These are phyloP conservation scores for Cercospora brassicicola DNA, from an alignment of 2,329 filamentous ascomycete species.

Conservation along the genomic window DNA sequence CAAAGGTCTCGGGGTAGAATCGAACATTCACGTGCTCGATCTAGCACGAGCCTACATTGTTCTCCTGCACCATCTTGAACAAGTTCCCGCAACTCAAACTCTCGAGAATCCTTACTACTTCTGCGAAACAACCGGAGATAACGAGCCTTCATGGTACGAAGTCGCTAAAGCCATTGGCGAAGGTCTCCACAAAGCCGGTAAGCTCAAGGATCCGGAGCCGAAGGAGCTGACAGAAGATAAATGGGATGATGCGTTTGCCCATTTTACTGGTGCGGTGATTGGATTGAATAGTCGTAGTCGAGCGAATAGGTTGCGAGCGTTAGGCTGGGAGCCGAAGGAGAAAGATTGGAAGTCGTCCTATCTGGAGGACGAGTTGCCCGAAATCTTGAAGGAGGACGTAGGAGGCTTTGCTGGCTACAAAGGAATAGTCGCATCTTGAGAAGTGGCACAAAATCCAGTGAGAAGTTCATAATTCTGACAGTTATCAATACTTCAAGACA, in stretches of 20 bases:
- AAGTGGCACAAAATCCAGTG: neutral
- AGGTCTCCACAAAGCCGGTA: slow-evolving; percentile 42
- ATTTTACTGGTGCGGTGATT: slow-evolving; percentile 41
- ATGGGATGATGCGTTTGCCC: slow-evolving; percentile 46
- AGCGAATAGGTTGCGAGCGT: slow-evolving; percentile 46
- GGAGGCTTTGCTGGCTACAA: slow-evolving; percentile 25
- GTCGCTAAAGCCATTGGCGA: slow-evolving; percentile 43
- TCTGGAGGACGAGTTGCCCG: slow-evolving; percentile 48
- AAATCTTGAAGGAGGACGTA: slow-evolving; percentile 37
- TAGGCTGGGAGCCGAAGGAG: slow-evolving; percentile 51
- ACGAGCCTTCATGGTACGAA: slow-evolving; percentile 49
- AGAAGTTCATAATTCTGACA: neutral
- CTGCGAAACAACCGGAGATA: slow-evolving; percentile 45
- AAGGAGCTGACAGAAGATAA: slow-evolving; percentile 40
- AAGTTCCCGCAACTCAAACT: slow-evolving; percentile 33
- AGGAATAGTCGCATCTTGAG: slow-evolving; percentile 21
- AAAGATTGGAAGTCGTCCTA: slow-evolving; percentile 45
- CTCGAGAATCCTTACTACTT: slow-evolving; percentile 54
- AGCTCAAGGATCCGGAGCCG: slow-evolving; percentile 42
- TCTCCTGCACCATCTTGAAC: slow-evolving; percentile 50
- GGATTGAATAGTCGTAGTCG: slow-evolving; percentile 48
- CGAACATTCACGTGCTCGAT: slow-evolving; percentile 51
- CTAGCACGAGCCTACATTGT: slow-evolving; percentile 49
- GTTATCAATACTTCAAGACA: slow-evolving; percentile 1
- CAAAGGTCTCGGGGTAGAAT: slow-evolving; percentile 45